A percentile compares a stretch with the other conserved stretches of the same genome.
These are phyloP conservation scores for Podila epicladia DNA, from an alignment of 192 early-diverging fungal genomes.

Conservation along the genomic window DNA sequence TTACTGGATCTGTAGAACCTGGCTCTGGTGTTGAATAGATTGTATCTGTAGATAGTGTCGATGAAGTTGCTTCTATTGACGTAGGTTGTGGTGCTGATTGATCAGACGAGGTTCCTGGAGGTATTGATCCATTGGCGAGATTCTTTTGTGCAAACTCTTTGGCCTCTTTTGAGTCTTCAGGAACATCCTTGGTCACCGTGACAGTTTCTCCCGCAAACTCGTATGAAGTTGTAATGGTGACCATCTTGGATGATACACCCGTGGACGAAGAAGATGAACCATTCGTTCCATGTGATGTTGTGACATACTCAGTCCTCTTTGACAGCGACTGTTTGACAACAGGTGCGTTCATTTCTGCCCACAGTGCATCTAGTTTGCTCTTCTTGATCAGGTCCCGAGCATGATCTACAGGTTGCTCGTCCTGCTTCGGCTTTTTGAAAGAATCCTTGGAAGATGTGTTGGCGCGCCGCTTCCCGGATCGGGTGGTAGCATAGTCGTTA, in stretches of 20 bases:
- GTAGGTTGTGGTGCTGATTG: no score
- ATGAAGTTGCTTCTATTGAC: background rate
- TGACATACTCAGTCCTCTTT: background rate
- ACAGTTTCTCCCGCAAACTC: constrained; percentile 51
- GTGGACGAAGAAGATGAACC: background rate
- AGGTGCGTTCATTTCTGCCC: constrained; percentile 64
- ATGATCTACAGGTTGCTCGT: constrained; percentile 7
- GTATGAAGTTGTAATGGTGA: constrained; percentile 50
- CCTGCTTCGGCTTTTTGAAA: constrained; percentile 7
- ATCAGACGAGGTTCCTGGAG: no score
- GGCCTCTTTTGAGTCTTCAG: constrained; percentile 49
- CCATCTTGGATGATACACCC: constrained; percentile 19
- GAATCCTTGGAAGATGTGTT: background rate
- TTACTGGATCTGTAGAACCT: no score
- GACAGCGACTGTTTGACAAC: constrained; percentile 3
- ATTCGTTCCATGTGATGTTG: background rate
- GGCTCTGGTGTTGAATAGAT: no score
- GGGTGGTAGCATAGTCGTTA: constrained; percentile 10
- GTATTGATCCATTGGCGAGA: background rate
- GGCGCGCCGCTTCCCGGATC: constrained; percentile 31
- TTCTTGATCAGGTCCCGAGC: constrained; percentile 27
- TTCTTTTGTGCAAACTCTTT: constrained; percentile 27
- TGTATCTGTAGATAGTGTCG: background rate
- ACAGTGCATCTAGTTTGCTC: constrained; percentile 59
- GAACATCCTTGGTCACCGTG: constrained; percentile 50